phyloP scores from a whole-genome alignment of 2,329 filamentous ascomycete species.

The Exophiala xenobiotica region DNA sequence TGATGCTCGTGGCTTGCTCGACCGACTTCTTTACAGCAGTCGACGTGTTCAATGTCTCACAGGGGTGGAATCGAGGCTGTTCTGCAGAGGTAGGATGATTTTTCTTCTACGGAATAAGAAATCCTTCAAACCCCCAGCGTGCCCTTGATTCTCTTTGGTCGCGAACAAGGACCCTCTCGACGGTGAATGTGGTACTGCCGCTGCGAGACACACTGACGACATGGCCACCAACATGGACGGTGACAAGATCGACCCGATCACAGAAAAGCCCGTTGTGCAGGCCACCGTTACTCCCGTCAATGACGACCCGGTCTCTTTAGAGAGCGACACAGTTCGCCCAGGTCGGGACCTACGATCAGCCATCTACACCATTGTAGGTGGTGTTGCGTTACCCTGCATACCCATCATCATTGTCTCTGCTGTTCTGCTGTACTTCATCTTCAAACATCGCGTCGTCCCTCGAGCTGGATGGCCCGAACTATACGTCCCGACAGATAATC shows the following conservation, averaged over 20 bases:
- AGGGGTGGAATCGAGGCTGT: background rate
- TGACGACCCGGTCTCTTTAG: background rate
- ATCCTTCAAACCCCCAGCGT: background rate
- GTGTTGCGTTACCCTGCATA: constrained; percentile 11
- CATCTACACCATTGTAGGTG: constrained; percentile 7
- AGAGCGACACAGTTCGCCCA: background rate
- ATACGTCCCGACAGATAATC: background rate
- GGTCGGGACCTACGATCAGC: constrained; percentile 1
- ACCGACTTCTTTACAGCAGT: too few species aligned
- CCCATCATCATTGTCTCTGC: constrained; percentile 10
- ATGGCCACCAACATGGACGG: constrained; percentile 2
- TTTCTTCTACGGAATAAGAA: too few species aligned
- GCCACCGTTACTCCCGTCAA: background rate
- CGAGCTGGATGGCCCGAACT: background rate
- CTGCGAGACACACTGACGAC: background rate
- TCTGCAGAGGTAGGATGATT: too few species aligned
- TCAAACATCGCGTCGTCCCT: constrained; percentile 4
- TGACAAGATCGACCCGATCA: constrained; percentile 1
- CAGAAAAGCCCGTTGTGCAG: background rate
- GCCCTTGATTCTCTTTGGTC: background rate
- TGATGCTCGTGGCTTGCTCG: too few species aligned
- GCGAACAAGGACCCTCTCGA: background rate
- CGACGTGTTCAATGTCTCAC: background rate
- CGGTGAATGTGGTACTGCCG: too few species aligned
- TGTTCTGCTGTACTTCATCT: constrained; percentile 12